Percentiles rank a stretch among this genome's conserved stretches.
These are phyloP conservation scores for Pelargonium cotyledonis DNA, from an alignment of 441 rosid species.

Conservation along the genomic window DNA sequence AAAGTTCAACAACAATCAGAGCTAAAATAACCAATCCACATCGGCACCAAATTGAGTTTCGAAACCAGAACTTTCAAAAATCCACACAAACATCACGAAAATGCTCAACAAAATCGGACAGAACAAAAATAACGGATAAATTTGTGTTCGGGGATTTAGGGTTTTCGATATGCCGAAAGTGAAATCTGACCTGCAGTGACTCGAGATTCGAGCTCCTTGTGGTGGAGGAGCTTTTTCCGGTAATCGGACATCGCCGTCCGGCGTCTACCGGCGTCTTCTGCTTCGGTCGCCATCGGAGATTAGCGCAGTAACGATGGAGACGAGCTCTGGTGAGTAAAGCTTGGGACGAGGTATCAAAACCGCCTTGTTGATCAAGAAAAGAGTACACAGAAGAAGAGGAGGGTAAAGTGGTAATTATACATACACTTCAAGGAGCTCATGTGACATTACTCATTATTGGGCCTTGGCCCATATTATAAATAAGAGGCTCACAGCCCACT, in stretches of 20 bases:
- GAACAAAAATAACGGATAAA: not conserved
- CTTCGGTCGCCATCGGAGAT: conserved; percentile 41
- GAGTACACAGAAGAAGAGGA: no score
- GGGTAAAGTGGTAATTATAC: no score
- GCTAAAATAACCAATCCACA: not conserved
- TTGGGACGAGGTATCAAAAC: not conserved
- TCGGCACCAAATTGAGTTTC: not conserved
- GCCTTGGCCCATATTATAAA: no score
- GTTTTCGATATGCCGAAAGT: not conserved
- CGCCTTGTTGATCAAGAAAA: conserved; percentile 4
- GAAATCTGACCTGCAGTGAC: conserved; percentile 60
- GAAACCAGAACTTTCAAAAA: not conserved
- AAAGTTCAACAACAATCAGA: not conserved
- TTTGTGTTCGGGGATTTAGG: not conserved
- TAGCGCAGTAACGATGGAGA: not conserved
- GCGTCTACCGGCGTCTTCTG: conserved; percentile 55
- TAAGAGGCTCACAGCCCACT: no score
- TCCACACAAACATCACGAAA: not conserved
- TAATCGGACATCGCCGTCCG: conserved; percentile 64
- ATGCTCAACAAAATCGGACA: not conserved
- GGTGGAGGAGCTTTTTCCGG: conserved; percentile 86
- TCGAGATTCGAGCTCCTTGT: conserved; percentile 76
- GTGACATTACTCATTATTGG: no score
- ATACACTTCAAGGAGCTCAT: no score
- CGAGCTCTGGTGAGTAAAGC: not conserved